A percentile compares a stretch with the other conserved stretches of the same genome.
Evolutionary conservation across 768 basidiomycete species (phyloP).

Genomic region (Calocybe cyanea): DNA sequence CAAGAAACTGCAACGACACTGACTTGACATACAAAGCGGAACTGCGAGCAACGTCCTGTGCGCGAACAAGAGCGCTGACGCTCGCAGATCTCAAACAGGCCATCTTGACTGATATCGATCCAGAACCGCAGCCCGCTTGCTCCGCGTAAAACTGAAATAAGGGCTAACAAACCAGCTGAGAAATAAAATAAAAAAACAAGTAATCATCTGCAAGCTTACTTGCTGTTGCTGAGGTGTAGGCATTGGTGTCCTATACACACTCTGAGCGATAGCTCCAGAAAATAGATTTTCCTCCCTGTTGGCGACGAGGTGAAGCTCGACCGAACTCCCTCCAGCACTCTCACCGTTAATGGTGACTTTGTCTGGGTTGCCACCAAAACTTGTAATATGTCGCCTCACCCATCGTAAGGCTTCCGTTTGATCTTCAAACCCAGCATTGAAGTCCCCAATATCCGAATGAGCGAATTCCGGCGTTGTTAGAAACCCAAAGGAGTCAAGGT

Average conservation of each 20-base stretch:
- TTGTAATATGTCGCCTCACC: conserved; percentile 56
- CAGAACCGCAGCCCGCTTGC: conserved; percentile 45
- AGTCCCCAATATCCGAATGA: conserved; percentile 29
- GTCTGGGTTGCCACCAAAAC: conserved; percentile 60
- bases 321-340: conserved; percentile 53
- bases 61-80: conserved; percentile 47
- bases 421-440: conserved; percentile 31
- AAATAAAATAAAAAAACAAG: not conserved
- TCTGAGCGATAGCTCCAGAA: conserved; percentile 57
- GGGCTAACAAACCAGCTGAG: conserved; percentile 29
- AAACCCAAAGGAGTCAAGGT: conserved; percentile 62
- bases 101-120: conserved; percentile 31
- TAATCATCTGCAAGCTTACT: conserved; percentile 27
- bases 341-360: conserved; percentile 61
- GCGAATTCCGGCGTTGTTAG: conserved; percentile 46
- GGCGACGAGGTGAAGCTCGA: conserved; percentile 57
- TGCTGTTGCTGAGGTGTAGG: conserved; percentile 48
- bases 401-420: conserved; percentile 61
- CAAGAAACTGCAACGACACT: not conserved
- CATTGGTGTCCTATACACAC: conserved; percentile 50
- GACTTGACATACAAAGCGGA: conserved; percentile 35
- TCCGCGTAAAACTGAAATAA: conserved; percentile 49
- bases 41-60: conserved; percentile 45
- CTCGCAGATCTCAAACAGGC: conserved; percentile 46
- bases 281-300: conserved; percentile 39